These are phyloP conservation scores for Metarhizium brunneum DNA, from an alignment of 2,329 filamentous ascomycete genomes.

Conservation along the genomic window DNA sequence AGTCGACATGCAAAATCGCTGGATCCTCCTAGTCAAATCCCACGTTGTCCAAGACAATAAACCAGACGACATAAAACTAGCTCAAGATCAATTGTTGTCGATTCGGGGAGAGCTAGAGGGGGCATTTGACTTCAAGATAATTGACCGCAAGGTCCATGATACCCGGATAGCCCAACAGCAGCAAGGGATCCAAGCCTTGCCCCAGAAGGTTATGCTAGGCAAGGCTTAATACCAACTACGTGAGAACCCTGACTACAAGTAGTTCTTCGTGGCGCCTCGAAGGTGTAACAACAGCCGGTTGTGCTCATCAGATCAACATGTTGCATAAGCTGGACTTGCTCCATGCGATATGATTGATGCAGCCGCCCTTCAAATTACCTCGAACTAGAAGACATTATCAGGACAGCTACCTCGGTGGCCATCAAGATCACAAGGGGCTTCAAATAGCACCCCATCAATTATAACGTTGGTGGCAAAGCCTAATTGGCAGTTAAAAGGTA, in stretches of 20 bases:
- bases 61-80: slow-evolving; percentile 47
- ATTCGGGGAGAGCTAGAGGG: slow-evolving; percentile 39
- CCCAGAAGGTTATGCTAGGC: slow-evolving; percentile 26
- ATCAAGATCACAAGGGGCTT: too few species aligned
- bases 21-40: slow-evolving; percentile 46
- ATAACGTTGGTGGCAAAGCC: too few species aligned
- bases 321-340: too few species aligned
- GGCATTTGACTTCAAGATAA: slow-evolving; percentile 40
- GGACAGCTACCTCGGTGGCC: too few species aligned
- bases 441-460: too few species aligned
- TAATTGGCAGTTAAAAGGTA: too few species aligned
- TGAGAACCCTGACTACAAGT: background rate
- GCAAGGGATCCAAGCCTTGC: slow-evolving; percentile 28
- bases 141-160: slow-evolving; percentile 45
- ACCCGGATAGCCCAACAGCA: slow-evolving; percentile 34
- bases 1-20: slow-evolving; percentile 39
- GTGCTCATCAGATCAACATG: too few species aligned
- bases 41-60: slow-evolving; percentile 47
- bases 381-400: too few species aligned
- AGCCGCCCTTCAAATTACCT: too few species aligned
- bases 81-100: slow-evolving; percentile 38
- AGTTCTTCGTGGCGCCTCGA: background rate
- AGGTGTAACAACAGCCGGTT: background rate
- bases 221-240: slow-evolving; percentile 14
- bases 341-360: too few species aligned